Evolutionary conservation across 257 asterid genomes (phyloP), one percentile per base, ranked within the genome.

Genomic region (Catharanthus roseus): DNA sequence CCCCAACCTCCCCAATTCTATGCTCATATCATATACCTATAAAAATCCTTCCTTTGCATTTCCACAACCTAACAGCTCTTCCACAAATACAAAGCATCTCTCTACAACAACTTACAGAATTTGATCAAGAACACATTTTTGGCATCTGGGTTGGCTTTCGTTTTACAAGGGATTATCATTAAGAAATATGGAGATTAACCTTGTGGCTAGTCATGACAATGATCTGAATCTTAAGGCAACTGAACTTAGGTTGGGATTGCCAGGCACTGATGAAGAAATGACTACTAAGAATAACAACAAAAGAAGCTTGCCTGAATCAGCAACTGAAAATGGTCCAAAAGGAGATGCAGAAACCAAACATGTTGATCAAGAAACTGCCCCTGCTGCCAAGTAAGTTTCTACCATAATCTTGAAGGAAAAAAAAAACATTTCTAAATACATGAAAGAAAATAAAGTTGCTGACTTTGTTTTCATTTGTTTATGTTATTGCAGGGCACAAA

Each of bases 201-300:
- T 75, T 51, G 72, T 60, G 65, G 79, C 47, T n/a, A n/a, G n/a
- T 38, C 67, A 38, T 74, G 85, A 72, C 28, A 72, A 44, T 36
- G 91, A 67, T 74, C 77, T 88, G 55, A 89, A 88, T 78, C 82
- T 92, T 39, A 86, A 82, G 85, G 97, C 88, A 29, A 91, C 97
- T 41, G 97, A 89, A 87, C 91, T 91, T 12, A 80, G 92, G 77
- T 71, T 92, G 62, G 97, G 97, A 18, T 71, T 89, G 51, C 97
- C 97, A 1, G 96, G 96, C 18, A 71, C 80, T 2, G 81, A 85
- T 71, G 90, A 87, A 10, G 84, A 82, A 21, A 34, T 66, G 0
- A 33, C 49, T 45, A 55, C 79, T 9, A 87, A 73, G 69, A 84
- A n/a, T n/a, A n/a, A 56, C 24, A 87, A 84, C 75, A 85, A 90